Base-by-base conservation (phyloP, 2,329 filamentous ascomycete genomes). In the Cadophora malorum region DNA sequence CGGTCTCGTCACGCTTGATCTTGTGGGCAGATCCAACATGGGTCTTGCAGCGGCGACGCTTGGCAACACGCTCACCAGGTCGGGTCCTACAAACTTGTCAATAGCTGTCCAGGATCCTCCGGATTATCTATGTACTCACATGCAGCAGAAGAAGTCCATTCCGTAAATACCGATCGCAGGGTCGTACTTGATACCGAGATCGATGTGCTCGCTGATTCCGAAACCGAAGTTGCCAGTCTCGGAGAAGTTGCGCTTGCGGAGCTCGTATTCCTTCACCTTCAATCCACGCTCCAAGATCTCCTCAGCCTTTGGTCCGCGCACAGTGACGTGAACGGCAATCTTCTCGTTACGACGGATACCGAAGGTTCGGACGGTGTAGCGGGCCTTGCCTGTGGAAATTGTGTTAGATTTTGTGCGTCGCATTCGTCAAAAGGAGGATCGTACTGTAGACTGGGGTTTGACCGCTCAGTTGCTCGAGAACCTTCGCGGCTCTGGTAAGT, bases 141-240 rank as follows among this genome's bases (percentile, higher is more conserved):
- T 99, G 93, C 95, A 98, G 92, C 91, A 94, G 92, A 97, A 99
- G 87, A 99, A 99, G 87, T 99, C 96, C 96, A 99, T 99, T 83
- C 96, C 94, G 89, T 97, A 97, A 84, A 97, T 97, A 90, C 94
- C 94, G 79, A 97, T 97, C 74, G 89, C 91, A 75, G 94, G 94
- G 87, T 97, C 94, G 88, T 97, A 97, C 91, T 99, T 99, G 93
- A 99, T 99, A 81, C 96, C 96, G 80, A 99, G 89, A 90, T 99
- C 96, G 85, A 99, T 99, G 92, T 99, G 96, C 88, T 99, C 96
- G 87, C 89, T 94, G 88, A 99, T 99, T 88, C 96, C 96, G 90
- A 99, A 99, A 79, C 96, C 96, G 83, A 99, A 99, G 92, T 97
- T 97, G 83, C 96, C 96, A 76, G 95, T 98, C 90, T 97, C 93